A percentile compares a stretch with the other conserved stretches of the same genome.
Conservation (phyloP, 345 rosid species). For the Eucalyptus curtisii region DNA sequence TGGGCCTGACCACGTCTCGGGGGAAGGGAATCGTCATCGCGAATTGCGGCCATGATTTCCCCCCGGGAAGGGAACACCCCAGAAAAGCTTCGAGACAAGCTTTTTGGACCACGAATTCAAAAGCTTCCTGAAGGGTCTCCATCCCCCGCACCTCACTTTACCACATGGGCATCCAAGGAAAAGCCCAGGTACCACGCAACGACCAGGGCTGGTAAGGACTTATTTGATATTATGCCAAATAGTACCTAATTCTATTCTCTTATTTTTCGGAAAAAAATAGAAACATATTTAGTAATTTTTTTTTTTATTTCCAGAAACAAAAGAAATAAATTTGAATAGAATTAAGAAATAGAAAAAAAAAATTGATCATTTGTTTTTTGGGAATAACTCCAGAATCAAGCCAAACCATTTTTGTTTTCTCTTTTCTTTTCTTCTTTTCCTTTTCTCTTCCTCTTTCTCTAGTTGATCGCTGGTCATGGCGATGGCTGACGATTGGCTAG, state of each 20-base stretch:
- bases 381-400: no score
- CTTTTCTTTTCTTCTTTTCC: no score
- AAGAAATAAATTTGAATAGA: no score
- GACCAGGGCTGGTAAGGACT: background rate
- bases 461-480: fast-evolving
- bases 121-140: background rate
- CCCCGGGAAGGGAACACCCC: background rate
- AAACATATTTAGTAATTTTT: no score
- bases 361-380: no score
- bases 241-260: no score
- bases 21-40: background rate
- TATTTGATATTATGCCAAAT: no score
- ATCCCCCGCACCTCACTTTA: background rate
- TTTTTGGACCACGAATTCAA: background rate
- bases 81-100: background rate
- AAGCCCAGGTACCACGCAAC: background rate
- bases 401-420: no score
- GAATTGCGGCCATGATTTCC: background rate
- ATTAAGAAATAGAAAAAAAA: no score
- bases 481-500: fast-evolving
- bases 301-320: no score
- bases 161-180: background rate
- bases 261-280: no score
- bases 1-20: background rate
- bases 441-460: no score